Percentiles rank a stretch among this genome's conserved stretches.
Conservation (phyloP, 176 grass and related monocot species). For the Oryza officinalis region DNA sequence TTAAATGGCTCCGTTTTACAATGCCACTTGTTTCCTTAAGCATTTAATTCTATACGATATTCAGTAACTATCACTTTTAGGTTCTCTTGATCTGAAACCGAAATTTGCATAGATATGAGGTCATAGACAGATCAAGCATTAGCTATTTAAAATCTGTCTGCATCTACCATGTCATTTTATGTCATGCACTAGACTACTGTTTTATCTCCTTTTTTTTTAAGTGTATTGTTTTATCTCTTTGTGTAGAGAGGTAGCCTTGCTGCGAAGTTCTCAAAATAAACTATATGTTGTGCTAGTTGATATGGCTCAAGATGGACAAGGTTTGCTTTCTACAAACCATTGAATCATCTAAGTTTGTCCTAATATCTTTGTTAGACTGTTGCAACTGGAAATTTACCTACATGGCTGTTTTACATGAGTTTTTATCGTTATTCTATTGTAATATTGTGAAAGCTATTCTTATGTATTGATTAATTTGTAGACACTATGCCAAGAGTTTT, state of each 20-base stretch:
- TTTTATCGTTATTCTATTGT: conserved; percentile 22
- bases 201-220: not conserved
- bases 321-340: conserved; percentile 45
- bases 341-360: conserved; percentile 12
- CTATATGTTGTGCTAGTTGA: conserved; percentile 69
- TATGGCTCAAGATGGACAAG: conserved; percentile 50
- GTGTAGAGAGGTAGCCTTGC: conserved; percentile 76
- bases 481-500: conserved; percentile 59
- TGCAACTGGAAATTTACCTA: conserved; percentile 1
- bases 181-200: conserved; percentile 14
- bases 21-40: not conserved
- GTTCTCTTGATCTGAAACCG: not conserved
- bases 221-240: conserved; percentile 17
- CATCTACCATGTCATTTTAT: not conserved
- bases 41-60: conserved; percentile 24
- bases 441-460: conserved; percentile 19
- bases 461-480: conserved; percentile 51
- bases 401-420: conserved; percentile 6
- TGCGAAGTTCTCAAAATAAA: conserved; percentile 77
- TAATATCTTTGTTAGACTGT: conserved; percentile 15
- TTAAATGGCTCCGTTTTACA: conserved; percentile 10
- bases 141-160: conserved; percentile 18
- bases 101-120: not conserved
- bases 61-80: conserved; percentile 21
- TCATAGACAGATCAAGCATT: not conserved